Conservation (phyloP, 2,329 filamentous ascomycete genomes). For the Fusarium veterinarium region DNA sequence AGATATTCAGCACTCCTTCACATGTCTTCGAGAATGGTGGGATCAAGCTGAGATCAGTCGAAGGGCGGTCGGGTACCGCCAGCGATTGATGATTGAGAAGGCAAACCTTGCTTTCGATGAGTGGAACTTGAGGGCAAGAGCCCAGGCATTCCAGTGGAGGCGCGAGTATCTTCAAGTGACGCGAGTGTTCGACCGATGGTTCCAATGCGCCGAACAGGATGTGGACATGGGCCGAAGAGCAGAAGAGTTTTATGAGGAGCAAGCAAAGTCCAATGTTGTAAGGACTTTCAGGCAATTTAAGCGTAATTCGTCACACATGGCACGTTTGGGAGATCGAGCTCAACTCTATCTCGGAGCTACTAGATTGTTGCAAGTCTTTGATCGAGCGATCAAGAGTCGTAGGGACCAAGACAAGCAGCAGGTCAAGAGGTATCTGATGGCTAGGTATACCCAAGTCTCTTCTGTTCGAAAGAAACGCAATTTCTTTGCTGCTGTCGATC, state of each 20-base stretch:
- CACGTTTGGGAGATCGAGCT: constrained; percentile 42
- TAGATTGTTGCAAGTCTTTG: constrained; percentile 44
- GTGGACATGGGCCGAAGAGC: constrained; percentile 36
- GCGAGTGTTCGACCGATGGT: constrained; percentile 47
- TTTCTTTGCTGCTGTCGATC: constrained; percentile 48
- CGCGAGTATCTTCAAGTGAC: constrained; percentile 48
- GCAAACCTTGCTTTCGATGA: constrained; percentile 38
- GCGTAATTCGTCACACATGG: constrained; percentile 26
- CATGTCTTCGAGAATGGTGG: constrained; percentile 48
- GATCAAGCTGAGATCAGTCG: constrained; percentile 45
- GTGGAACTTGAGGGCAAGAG: constrained; percentile 51
- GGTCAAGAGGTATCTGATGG: constrained; percentile 50
- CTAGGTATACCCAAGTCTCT: constrained; percentile 51
- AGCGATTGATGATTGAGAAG: constrained; percentile 33
- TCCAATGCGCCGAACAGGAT: constrained; percentile 30
- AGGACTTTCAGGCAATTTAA: constrained; percentile 22
- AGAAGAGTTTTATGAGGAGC: constrained; percentile 26
- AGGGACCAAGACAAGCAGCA: constrained; percentile 44
- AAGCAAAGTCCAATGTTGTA: constrained; percentile 26
- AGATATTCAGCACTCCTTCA: constrained; percentile 36
- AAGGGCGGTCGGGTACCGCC: constrained; percentile 41
- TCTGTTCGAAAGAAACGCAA: constrained; percentile 48
- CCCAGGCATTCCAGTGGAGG: constrained; percentile 50
- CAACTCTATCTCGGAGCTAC: constrained; percentile 49
- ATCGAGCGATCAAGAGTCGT: constrained; percentile 40